These are phyloP conservation scores for Epichloe scottii DNA, from an alignment of 2,329 filamentous ascomycete species.

Conservation along the genomic window DNA sequence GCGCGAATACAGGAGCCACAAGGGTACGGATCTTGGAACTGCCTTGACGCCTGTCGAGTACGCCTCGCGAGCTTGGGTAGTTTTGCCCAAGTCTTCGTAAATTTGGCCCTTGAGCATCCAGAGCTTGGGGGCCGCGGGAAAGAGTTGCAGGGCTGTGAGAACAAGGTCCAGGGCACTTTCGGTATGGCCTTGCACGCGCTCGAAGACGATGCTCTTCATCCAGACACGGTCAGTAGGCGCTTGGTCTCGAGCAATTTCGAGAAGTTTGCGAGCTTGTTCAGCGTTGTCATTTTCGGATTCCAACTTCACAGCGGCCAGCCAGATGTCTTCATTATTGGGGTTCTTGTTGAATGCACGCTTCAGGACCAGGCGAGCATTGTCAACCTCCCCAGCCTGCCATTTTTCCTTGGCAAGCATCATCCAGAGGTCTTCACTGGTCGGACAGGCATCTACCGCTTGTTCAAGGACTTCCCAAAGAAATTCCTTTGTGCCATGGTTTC, in stretches of 20 bases:
- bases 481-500: slow-evolving; percentile 75
- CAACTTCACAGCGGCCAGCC: slow-evolving; percentile 89
- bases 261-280: slow-evolving; percentile 68
- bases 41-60: slow-evolving; percentile 81
- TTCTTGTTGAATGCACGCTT: slow-evolving; percentile 89
- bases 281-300: slow-evolving; percentile 81
- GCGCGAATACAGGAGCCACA: slow-evolving; percentile 82
- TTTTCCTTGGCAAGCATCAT: slow-evolving; percentile 93
- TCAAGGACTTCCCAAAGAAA: slow-evolving; percentile 76
- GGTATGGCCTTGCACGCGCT: slow-evolving; percentile 67
- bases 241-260: slow-evolving; percentile 72
- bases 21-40: slow-evolving; percentile 67
- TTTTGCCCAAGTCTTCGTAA: slow-evolving; percentile 71
- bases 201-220: slow-evolving; percentile 92
- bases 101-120: slow-evolving; percentile 99
- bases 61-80: slow-evolving; percentile 77
- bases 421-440: slow-evolving; percentile 84
- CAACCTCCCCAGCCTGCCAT: slow-evolving; percentile 76
- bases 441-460: slow-evolving; percentile 87
- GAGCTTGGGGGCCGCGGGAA: slow-evolving; percentile 74
- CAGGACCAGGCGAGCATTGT: slow-evolving; percentile 75
- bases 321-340: slow-evolving; percentile 94
- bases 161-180: slow-evolving; percentile 79
- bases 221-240: slow-evolving; percentile 93
- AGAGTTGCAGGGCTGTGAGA: slow-evolving; percentile 74